phyloP scores from a whole-genome alignment of 2,329 filamentous ascomycete species.

The Colletotrichum shisoi region DNA sequence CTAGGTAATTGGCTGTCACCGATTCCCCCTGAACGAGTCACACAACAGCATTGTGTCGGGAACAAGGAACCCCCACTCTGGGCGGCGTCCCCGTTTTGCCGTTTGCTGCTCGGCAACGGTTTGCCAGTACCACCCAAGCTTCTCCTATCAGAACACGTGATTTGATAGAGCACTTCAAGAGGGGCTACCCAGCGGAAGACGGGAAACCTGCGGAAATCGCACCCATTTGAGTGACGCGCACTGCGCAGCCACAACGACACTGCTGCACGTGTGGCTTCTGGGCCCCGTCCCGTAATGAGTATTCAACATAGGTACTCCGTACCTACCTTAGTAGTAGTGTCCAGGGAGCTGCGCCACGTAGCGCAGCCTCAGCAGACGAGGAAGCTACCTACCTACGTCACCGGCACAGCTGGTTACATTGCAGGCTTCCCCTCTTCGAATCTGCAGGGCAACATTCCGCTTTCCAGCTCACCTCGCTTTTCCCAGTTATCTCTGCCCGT shows the following conservation, averaged over 20 bases:
- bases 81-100: constrained; percentile 10
- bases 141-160: background rate
- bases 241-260: background rate
- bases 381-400: constrained; percentile 23
- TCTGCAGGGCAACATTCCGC: constrained; percentile 2
- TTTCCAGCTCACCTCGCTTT: background rate
- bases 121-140: background rate
- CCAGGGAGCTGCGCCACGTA: constrained; percentile 20
- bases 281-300: too few species aligned
- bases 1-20: constrained; percentile 8
- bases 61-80: constrained; percentile 6
- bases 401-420: background rate
- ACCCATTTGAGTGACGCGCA: too few species aligned
- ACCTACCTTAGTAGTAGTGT: background rate
- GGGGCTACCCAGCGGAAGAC: background rate
- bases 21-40: background rate
- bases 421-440: constrained; percentile 10
- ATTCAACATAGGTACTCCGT: too few species aligned
- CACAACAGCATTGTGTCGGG: background rate
- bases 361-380: background rate
- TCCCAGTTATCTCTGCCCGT: background rate
- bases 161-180: too few species aligned
- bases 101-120: constrained; percentile 1
- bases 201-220: background rate
- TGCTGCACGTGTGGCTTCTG: background rate